Evolutionary conservation across 257 asterid genomes (phyloP).

Genomic region (Lithospermum erythrorhizon): DNA sequence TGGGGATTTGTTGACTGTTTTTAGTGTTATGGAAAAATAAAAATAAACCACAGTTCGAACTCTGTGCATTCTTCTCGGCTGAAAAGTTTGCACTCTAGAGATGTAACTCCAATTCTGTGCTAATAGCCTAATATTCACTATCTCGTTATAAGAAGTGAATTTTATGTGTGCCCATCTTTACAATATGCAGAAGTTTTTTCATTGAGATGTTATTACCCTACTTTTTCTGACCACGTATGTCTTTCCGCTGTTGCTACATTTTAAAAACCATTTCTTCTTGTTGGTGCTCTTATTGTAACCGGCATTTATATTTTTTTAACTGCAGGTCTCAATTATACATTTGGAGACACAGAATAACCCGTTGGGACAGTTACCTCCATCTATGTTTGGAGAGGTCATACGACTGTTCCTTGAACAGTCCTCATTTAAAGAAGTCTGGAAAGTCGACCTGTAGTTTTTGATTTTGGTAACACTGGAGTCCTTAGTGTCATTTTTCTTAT

Average conservation of each 20-base stretch:
- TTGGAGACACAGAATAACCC: conserved; percentile 17
- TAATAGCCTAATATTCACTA: no score
- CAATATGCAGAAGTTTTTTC: no score
- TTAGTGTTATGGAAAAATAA: no score
- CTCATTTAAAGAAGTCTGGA: conserved; percentile 90
- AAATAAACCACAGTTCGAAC: no score
- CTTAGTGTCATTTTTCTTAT: background rate
- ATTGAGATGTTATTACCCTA: no score
- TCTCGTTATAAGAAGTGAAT: no score
- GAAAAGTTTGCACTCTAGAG: no score
- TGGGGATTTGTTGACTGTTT: no score
- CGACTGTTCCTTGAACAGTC: conserved; percentile 57
- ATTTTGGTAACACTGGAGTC: conserved; percentile 45
- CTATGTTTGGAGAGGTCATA: conserved; percentile 87
- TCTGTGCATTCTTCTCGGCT: no score
- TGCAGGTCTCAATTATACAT: conserved; percentile 18
- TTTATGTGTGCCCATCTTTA: no score
- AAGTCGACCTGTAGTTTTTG: conserved; percentile 80
- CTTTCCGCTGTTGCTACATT: background rate
- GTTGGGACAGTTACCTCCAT: conserved; percentile 38
- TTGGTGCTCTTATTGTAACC: background rate
- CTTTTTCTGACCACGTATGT: no score
- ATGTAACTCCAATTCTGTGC: no score
- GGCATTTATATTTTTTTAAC: conserved; percentile 10
- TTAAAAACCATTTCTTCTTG: background rate